phyloP scores from a whole-genome alignment of 2,329 filamentous ascomycete species.

The Colletotrichum costaricense region DNA sequence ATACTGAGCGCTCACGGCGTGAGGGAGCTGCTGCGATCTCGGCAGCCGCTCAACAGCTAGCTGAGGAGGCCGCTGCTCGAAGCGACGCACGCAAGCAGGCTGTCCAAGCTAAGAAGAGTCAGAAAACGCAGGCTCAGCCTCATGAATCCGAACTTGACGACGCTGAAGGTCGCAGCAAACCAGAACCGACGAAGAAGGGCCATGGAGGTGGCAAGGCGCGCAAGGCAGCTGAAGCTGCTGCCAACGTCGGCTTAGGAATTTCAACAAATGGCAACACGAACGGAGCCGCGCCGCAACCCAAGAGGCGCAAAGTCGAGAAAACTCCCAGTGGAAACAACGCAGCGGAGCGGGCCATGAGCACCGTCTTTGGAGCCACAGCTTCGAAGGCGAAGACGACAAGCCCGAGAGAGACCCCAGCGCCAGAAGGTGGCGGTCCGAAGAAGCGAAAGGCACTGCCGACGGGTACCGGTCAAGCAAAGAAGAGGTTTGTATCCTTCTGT shows the following conservation, averaged over 20 bases:
- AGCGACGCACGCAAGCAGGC: slow-evolving; percentile 89
- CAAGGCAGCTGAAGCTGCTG: slow-evolving; percentile 66
- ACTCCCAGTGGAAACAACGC: slow-evolving; percentile 58
- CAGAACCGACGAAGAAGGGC: slow-evolving; percentile 69
- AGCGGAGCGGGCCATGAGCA: slow-evolving; percentile 78
- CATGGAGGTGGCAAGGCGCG: slow-evolving; percentile 70
- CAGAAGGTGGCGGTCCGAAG: slow-evolving; percentile 73
- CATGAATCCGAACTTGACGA: slow-evolving; percentile 87
- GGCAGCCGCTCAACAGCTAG: slow-evolving; percentile 80
- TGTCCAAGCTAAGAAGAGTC: slow-evolving; percentile 79
- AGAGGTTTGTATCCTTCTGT: slow-evolving; percentile 65
- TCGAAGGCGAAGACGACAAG: slow-evolving; percentile 72
- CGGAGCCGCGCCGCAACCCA: slow-evolving; percentile 68
- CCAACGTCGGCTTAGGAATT: slow-evolving; percentile 73
- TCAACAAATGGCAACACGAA: slow-evolving; percentile 64
- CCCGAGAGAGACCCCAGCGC: slow-evolving; percentile 75
- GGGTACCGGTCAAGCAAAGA: slow-evolving; percentile 79
- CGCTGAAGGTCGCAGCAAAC: slow-evolving; percentile 60
- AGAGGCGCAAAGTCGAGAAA: slow-evolving; percentile 87
- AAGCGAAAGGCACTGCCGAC: slow-evolving; percentile 74
- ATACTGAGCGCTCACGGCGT: slow-evolving; percentile 79
- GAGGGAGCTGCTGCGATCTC: slow-evolving; percentile 84
- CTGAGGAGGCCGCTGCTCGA: slow-evolving; percentile 84
- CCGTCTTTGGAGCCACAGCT: slow-evolving; percentile 60
- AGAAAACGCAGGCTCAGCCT: slow-evolving; percentile 73